Percentiles rank a stretch among this genome's conserved stretches.
Conservation (phyloP, 2,329 filamentous ascomycete genomes). For the Juglanconis juglandina region DNA sequence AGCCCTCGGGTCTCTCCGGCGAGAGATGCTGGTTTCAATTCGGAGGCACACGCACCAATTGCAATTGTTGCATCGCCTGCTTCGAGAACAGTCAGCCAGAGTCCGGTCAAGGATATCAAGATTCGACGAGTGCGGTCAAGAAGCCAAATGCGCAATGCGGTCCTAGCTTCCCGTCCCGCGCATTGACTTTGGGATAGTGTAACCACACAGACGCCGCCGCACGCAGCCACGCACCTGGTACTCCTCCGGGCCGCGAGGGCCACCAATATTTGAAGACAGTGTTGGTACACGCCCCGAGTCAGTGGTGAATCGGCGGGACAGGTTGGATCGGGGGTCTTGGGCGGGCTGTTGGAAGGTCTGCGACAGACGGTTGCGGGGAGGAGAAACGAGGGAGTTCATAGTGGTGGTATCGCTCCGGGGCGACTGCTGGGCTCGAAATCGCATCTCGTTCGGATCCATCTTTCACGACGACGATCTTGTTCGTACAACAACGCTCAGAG, state of each 20-base stretch:
- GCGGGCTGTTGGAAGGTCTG: conserved; percentile 45
- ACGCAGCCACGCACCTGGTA: conserved; percentile 24
- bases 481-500: conserved; percentile 18
- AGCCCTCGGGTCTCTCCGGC: not conserved
- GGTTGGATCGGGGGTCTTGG: conserved; percentile 69
- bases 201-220: conserved; percentile 7
- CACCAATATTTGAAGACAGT: conserved; percentile 58
- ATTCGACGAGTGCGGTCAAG: not conserved
- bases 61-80: conserved; percentile 68
- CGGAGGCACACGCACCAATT: conserved; percentile 53
- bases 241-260: conserved; percentile 49
- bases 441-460: conserved; percentile 68
- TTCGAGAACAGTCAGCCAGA: conserved; percentile 7
- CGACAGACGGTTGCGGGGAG: conserved; percentile 66
- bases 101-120: not conserved
- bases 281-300: conserved; percentile 82
- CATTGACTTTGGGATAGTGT: conserved; percentile 9
- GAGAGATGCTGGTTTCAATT: not conserved
- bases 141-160: not conserved
- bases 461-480: conserved; percentile 24
- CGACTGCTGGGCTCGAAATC: conserved; percentile 74
- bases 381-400: conserved; percentile 71
- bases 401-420: conserved; percentile 72
- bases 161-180: conserved; percentile 1
- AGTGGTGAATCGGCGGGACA: conserved; percentile 91